A percentile compares a stretch with the other conserved stretches of the same genome.
phyloP scores from a whole-genome alignment of 2,329 filamentous ascomycete species.

The Diplodia corticola region DNA sequence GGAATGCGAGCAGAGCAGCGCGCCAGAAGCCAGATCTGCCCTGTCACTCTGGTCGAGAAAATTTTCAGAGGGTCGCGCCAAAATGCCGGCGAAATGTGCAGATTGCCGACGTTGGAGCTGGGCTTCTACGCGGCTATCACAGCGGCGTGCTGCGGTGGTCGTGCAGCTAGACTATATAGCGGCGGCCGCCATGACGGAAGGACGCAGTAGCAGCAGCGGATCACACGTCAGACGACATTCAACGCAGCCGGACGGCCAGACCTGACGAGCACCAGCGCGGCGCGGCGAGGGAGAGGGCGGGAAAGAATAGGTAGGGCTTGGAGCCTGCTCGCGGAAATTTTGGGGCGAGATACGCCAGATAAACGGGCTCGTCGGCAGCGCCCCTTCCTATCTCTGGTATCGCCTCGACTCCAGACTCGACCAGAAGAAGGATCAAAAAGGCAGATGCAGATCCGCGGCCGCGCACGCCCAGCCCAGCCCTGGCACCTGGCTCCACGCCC shows the following conservation, averaged over 20 bases:
- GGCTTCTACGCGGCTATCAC: neutral
- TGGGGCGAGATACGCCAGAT: neutral
- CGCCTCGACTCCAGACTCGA: neutral
- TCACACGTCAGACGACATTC: neutral
- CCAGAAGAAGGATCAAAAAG: neutral
- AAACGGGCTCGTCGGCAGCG: neutral
- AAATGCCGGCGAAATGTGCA: neutral
- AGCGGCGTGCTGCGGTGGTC: neutral
- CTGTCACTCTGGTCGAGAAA: neutral
- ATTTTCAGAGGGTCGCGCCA: neutral
- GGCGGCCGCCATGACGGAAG: neutral
- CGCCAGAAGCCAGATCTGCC: neutral
- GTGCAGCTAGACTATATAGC: constrained; percentile 7
- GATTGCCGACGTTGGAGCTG: neutral
- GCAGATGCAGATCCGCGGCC: neutral
- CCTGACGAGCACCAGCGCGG: no score
- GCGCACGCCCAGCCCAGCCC: neutral
- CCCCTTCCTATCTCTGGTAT: neutral
- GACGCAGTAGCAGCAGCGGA: neutral
- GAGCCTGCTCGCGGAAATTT: neutral
- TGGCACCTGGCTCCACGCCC: neutral
- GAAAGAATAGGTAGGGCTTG: neutral
- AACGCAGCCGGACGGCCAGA: neutral
- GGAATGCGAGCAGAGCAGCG: constrained; percentile 5
- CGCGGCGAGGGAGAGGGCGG: no score